These are phyloP conservation scores for Manihot esculenta DNA, from an alignment of 441 rosid species.

Conservation along the genomic window DNA sequence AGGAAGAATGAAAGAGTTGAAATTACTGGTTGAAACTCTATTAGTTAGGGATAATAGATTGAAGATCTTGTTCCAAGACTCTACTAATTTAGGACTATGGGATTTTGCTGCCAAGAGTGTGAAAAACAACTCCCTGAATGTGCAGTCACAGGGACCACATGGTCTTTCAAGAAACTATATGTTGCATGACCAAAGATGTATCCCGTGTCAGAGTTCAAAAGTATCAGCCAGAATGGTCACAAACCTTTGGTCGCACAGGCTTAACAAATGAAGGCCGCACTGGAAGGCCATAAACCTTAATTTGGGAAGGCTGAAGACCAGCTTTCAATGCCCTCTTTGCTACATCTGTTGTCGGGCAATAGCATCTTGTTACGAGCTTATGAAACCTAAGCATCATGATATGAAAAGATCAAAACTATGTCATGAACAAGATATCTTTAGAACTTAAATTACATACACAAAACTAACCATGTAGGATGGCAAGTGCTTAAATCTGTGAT, in stretches of 20 bases:
- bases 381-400: conserved; percentile 65
- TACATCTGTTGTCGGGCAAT: conserved; percentile 90
- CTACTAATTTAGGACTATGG: background rate
- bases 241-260: conserved; percentile 87
- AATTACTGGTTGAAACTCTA: background rate
- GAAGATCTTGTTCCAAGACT: background rate
- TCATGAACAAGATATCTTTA: conserved; percentile 15
- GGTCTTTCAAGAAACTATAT: background rate
- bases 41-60: background rate
- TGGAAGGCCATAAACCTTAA: conserved; percentile 94
- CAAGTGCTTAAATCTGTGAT: conserved; percentile 95
- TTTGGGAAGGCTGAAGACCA: conserved; percentile 74
- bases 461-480: conserved; percentile 92
- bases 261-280: conserved; percentile 95
- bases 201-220: background rate
- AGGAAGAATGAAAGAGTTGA: background rate
- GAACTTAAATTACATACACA: conserved; percentile 9
- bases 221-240: conserved; percentile 18
- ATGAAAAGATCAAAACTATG: conserved; percentile 19
- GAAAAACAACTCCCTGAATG: background rate
- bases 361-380: conserved; percentile 98
- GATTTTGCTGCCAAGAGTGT: background rate
- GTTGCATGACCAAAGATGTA: background rate
- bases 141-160: background rate
- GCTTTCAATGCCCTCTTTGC: conserved; percentile 88